Conservation (phyloP, 208 protist genomes). For the Acanthamoeba triangularis region DNA sequence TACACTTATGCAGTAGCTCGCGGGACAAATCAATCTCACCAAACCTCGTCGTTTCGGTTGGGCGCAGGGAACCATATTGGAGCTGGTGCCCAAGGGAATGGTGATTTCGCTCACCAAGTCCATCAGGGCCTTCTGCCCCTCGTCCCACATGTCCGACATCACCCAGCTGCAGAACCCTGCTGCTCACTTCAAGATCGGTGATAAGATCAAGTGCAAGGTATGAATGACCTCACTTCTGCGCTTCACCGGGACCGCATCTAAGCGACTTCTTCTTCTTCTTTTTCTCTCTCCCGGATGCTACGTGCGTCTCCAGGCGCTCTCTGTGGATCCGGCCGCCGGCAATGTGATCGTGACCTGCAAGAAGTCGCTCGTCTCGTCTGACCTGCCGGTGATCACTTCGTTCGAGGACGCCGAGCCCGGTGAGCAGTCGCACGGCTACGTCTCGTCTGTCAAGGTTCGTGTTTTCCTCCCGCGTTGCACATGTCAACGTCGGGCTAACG, state of each 20-base stretch:
- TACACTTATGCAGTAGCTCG: too few species aligned
- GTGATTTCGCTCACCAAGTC: background rate
- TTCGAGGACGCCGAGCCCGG: constrained; percentile 66
- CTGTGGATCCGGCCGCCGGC: background rate
- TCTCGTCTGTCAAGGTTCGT: constrained; percentile 59
- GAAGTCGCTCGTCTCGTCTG: constrained; percentile 42
- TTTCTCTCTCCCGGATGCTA: background rate
- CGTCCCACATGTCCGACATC: constrained; percentile 49
- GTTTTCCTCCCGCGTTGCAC: background rate
- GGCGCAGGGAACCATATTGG: background rate
- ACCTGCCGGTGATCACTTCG: constrained; percentile 70
- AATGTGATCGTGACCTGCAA: constrained; percentile 72
- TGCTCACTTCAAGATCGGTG: constrained; percentile 40
- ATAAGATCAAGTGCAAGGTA: constrained; percentile 63
- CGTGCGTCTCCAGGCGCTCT: background rate
- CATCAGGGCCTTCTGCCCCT: constrained; percentile 56
- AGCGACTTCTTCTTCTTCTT: background rate
- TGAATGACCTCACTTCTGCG: background rate
- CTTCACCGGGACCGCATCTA: background rate
- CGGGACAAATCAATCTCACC: background rate
- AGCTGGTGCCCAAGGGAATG: constrained; percentile 27
- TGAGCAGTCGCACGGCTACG: constrained; percentile 42
- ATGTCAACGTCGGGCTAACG: background rate
- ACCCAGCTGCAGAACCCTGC: constrained; percentile 53
- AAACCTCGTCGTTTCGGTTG: background rate